Evolutionary conservation across 495 filamentous ascomycete genomes (phyloP), one percentile per base, ranked within the genome.

Genomic region (Xylaria venustula): DNA sequence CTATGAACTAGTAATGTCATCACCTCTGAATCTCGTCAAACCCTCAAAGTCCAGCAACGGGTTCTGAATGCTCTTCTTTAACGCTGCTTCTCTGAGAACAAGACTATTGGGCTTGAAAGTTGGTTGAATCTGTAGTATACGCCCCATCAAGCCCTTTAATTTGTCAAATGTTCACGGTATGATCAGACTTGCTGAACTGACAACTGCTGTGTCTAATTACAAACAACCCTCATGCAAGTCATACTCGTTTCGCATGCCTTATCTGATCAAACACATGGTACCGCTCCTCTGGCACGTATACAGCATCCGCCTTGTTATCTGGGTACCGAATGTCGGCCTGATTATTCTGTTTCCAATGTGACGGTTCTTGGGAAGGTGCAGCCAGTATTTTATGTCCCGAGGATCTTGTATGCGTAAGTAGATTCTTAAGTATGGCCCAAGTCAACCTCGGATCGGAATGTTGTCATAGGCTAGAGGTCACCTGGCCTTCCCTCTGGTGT

Each of bases 351-450:
- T 36, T 37, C 11, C 28, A 9, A 3, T 1, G 47, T 17, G n/a
- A 25, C 15, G 47, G 47, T 3, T 50, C 28, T 22, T 22, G 12
- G 47, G n/a, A 12, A 50, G 8, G 8, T 8, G 6, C 0, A 11
- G 20, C 9, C 30, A 20, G 12, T 49, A 30, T 49, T 25, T 49
- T 28, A 0, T 11, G 26, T 28, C 23, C 23, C 45, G 45, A 28
- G 15, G 12, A 14, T 48, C 9, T 48, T 9, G 37, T 15, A 40
- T 40, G 15, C 6, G 37, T 40, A 40, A 3, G 7, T 40, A 40
- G 7, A 15, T 8, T 5, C 30, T 34, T 41, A 57, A 53, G 47
- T 37, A 41, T 65, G 40, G 63, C 66, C 46, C 41, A 34, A 11
- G 30, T 34, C 30, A 34, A 11, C 30, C 11, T 34, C 23, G 1